Conservation (phyloP, 2,329 filamentous ascomycete genomes). For the Aspergillus novofumigatus region DNA sequence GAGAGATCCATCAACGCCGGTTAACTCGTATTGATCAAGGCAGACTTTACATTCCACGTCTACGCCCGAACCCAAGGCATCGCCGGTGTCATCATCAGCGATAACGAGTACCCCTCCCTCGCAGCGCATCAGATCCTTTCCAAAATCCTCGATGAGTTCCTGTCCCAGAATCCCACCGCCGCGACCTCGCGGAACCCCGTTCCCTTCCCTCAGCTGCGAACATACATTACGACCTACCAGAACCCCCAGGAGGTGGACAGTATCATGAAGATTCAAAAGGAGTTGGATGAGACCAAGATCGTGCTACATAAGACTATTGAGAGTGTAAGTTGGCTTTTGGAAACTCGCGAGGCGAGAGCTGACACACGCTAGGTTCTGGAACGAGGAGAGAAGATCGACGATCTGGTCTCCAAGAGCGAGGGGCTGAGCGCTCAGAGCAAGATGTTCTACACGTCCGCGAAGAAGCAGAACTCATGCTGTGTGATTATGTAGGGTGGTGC, state of each 20-base stretch:
- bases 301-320: slow-evolving; percentile 96
- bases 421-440: slow-evolving; percentile 87
- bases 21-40: not conserved
- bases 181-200: slow-evolving; percentile 43
- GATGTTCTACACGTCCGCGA: slow-evolving; percentile 85
- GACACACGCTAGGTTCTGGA: slow-evolving; percentile 51
- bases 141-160: slow-evolving; percentile 85
- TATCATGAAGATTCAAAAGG: slow-evolving; percentile 92
- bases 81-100: slow-evolving; percentile 72
- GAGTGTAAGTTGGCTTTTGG: slow-evolving; percentile 18
- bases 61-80: slow-evolving; percentile 68
- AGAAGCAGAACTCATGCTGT: slow-evolving; percentile 78
- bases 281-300: slow-evolving; percentile 96
- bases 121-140: slow-evolving; percentile 83
- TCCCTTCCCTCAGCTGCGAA: slow-evolving; percentile 69
- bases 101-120: slow-evolving; percentile 69
- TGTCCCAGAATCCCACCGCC: slow-evolving; percentile 64
- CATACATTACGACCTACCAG: slow-evolving; percentile 76
- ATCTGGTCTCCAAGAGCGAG: slow-evolving; percentile 88
- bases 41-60: slow-evolving; percentile 59
- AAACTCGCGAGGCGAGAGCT: not conserved
- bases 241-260: slow-evolving; percentile 85
- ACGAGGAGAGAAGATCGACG: slow-evolving; percentile 94
- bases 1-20: slow-evolving; percentile 11
- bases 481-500: not conserved